phyloP scores from a whole-genome alignment of 768 basidiomycete genomes.

The Gymnopilus junonius region DNA sequence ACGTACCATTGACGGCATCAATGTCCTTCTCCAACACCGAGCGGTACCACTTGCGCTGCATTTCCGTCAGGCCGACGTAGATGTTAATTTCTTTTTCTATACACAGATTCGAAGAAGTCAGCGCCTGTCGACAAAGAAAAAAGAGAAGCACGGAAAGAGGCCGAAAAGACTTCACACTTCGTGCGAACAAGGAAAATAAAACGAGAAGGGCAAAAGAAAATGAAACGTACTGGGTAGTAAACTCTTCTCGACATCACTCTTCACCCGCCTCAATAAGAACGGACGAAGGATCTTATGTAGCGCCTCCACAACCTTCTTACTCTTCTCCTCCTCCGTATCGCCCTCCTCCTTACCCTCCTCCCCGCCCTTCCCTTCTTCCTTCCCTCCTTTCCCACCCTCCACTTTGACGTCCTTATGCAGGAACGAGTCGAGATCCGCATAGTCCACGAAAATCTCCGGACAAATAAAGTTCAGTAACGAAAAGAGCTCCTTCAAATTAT shows the following conservation, averaged over 20 bases:
- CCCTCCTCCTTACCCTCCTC: constrained; percentile 70
- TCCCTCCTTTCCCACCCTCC: constrained; percentile 28
- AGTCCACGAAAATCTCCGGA: constrained; percentile 93
- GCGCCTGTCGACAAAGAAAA: background rate
- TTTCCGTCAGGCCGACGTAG: constrained; percentile 94
- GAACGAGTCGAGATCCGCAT: constrained; percentile 91
- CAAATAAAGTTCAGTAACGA: constrained; percentile 94
- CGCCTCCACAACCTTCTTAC: constrained; percentile 94
- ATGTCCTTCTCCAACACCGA: constrained; percentile 97
- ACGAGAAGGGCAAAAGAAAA: background rate
- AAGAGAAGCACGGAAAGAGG: background rate
- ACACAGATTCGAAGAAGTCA: background rate
- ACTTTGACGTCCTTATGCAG: constrained; percentile 83
- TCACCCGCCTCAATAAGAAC: constrained; percentile 92
- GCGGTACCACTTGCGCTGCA: constrained; percentile 99
- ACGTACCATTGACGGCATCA: constrained; percentile 92
- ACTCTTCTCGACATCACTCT: constrained; percentile 96
- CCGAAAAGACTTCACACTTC: no score
- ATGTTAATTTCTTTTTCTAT: constrained; percentile 98
- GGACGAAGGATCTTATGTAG: constrained; percentile 96
- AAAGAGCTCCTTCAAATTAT: constrained; percentile 95
- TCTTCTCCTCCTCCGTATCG: constrained; percentile 76
- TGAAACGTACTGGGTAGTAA: constrained; percentile 75
- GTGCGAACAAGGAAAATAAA: no score
- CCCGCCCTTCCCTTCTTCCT: constrained; percentile 58